Percentiles rank a stretch among this genome's conserved stretches.
Conservation (phyloP, 768 basidiomycete genomes). For the Clavaria fumosa region DNA sequence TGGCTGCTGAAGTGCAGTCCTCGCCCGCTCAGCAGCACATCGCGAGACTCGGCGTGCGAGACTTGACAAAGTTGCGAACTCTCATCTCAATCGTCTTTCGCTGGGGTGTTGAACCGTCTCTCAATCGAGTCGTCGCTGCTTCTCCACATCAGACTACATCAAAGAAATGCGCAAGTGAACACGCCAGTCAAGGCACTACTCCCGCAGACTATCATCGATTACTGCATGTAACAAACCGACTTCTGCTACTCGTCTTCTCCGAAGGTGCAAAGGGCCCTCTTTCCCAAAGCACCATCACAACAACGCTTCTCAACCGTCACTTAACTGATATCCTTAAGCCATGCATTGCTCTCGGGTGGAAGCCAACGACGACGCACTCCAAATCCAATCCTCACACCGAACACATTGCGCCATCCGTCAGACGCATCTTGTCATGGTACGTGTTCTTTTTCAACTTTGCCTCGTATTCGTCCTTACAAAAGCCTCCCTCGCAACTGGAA, state of each 20-base stretch:
- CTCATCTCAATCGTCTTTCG: constrained; percentile 54
- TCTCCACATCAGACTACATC: constrained; percentile 22
- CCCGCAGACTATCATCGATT: constrained; percentile 31
- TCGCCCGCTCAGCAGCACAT: constrained; percentile 30
- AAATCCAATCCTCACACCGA: constrained; percentile 27
- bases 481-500: constrained; percentile 14
- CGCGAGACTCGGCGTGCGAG: constrained; percentile 54
- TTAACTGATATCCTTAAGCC: constrained; percentile 42
- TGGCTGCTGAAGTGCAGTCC: constrained; percentile 16
- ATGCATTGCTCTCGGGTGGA: constrained; percentile 56
- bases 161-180: constrained; percentile 12
- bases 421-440: constrained; percentile 49
- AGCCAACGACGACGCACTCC: constrained; percentile 35
- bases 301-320: constrained; percentile 39
- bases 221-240: constrained; percentile 23
- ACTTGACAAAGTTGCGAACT: constrained; percentile 45
- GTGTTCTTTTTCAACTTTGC: constrained; percentile 17
- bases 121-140: constrained; percentile 25
- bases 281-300: constrained; percentile 46
- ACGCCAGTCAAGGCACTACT: constrained; percentile 30
- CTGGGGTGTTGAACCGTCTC: constrained; percentile 49
- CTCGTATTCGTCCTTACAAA: constrained; percentile 10
- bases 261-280: constrained; percentile 29
- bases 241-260: constrained; percentile 40
- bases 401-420: constrained; percentile 31